Evolutionary conservation across 2,329 filamentous ascomycete genomes (phyloP), one percentile per base, ranked within the genome.

Genomic region (Ramichloridium luteum): DNA sequence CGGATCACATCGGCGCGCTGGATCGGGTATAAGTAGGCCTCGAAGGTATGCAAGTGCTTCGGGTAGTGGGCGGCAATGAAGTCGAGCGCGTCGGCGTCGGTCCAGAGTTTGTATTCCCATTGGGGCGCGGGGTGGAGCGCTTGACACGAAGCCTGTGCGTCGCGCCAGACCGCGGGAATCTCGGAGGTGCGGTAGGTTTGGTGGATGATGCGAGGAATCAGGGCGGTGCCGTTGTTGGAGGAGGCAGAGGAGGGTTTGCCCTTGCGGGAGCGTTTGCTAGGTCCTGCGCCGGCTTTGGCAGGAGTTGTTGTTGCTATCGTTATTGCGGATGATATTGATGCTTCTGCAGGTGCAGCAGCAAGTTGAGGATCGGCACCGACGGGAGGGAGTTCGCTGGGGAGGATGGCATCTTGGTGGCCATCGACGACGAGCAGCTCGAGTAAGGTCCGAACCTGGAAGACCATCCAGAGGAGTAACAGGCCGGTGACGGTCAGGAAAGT

Each of bases 71-170:
- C 61, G 20, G 68, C 68, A 44, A 88, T 82, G 48, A 88, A 85
- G 2, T 77, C 68, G 45, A 75, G 68, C 14, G 77, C 71, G 43
- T 69, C 68, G 26, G 69, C 70, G 46, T 84, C 75, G 5, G 80
- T 84, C 81, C 81, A 90, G 13, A 86, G 67, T 76, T 82, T 82
- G 60, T 82, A 82, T 50, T 84, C 76, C 53, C 77, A 85, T 44
- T 72, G 65, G 2, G 44, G 40, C 36, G 45, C 39, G n/a, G 35
- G 37, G 50, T 85, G 79, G 30, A 77, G 53, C 13, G 77, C 67
- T 33, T 74, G 59, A 57, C 80, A 84, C 45, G 66, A 76, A 55
- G 73, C 60, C 44, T 80, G 76, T 17, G 77, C 67, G 6, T 64
- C 65, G 36, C 64, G 57, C 80, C 80, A 84, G 32, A 74, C 68